Base-by-base conservation (phyloP, 1,139 yeast species). In the Hyphopichia fennica region DNA sequence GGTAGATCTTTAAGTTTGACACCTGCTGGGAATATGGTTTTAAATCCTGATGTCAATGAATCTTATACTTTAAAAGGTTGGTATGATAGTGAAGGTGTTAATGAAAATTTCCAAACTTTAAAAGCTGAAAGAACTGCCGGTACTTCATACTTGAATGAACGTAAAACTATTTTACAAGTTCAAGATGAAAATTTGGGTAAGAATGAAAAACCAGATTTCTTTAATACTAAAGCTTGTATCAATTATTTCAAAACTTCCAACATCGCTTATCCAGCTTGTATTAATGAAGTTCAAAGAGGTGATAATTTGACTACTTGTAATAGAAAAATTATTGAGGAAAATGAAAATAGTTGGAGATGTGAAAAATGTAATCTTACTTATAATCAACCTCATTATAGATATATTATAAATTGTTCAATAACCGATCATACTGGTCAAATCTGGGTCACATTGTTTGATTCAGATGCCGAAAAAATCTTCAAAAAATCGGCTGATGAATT, bases 181-280 rank as follows among this genome's bases (percentile, higher is more conserved):
- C 82, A 82, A 58, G 79, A 77, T 31, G 85, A 82, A 53, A 81
- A 84, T 50, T 68, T 87, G 43, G 97, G 96, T 16, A 67, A 74
- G 58, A 78, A 80, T 41, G 93, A 85, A 44, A 82, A 79, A 50
- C 86, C 95, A 10, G 97, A 90, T 55, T 90, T 73, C 59, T 89
- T 88, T 65, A 71, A 77, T 29, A 61, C 85, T 38, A 87, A 85
- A 58, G 97, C 91, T 1, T 77, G 89, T 4, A 73, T 91, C 36
- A 78, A 82, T 42, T 86, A 75, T 55, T 69, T 89, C 45, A 84
- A 82, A 62, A 79, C 85, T 16, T 95, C 87, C 47, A 84, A 78
- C 50, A 81, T 90, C 61, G 81, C 88, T 41, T 93, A 93, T 60
- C 96, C 98, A 11, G 95, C 98, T n/a, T 95, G 99, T 67, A 68